Percentiles rank a stretch among this genome's conserved stretches.
Evolutionary conservation across 768 basidiomycete species (phyloP).

Genomic region (Lactifluus pinguis): DNA sequence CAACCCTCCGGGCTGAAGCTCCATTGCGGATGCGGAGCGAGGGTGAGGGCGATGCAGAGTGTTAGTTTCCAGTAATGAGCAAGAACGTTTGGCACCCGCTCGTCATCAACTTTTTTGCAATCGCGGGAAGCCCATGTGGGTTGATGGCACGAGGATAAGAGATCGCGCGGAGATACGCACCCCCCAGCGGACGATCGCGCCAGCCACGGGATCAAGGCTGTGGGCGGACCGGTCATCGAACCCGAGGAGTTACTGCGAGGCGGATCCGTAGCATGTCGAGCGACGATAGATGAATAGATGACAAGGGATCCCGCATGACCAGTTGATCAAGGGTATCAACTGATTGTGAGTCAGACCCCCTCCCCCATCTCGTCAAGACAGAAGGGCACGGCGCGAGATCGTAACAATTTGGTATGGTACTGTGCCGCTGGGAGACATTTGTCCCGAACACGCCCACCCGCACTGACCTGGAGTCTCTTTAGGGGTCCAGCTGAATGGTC

Average conservation of each 20-base stretch:
- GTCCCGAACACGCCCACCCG: too few relatives aligned
- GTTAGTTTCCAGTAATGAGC: background rate
- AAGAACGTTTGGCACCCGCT: background rate
- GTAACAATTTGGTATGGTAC: background rate
- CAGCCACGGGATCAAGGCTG: background rate
- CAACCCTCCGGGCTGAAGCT: background rate
- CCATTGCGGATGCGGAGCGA: background rate
- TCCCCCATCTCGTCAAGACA: background rate
- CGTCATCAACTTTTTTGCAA: background rate
- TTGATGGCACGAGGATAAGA: background rate
- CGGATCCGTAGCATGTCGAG: background rate
- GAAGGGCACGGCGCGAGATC: background rate
- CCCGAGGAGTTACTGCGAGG: background rate
- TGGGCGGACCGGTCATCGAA: background rate
- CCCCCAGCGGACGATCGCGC: background rate
- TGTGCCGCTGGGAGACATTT: too few relatives aligned
- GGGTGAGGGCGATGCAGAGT: background rate
- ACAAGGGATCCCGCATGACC: background rate
- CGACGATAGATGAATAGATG: background rate
- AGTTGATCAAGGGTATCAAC: background rate
- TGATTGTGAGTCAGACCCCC: background rate
- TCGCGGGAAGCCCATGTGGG: background rate
- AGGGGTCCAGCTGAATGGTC: background rate
- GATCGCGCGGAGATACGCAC: conserved; percentile 6
- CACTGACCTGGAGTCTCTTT: too few relatives aligned